Percentiles rank a stretch among this genome's conserved stretches.
These are phyloP conservation scores for Schizopora paradoxa DNA, from an alignment of 1,284 basidiomycete genomes.

Conservation along the genomic window DNA sequence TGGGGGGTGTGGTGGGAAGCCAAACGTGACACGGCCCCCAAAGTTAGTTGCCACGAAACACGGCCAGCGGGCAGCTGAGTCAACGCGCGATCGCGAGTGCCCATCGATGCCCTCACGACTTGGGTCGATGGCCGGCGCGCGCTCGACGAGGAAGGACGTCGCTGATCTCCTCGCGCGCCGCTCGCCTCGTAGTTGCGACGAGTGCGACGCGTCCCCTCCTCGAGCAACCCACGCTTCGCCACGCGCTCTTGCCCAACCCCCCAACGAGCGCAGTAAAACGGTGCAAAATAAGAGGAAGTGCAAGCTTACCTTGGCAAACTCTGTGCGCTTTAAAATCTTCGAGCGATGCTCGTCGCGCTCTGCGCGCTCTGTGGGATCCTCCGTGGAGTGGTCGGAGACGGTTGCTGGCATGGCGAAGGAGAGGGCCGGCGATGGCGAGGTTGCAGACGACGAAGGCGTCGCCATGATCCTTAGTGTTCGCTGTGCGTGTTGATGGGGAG, in stretches of 20 bases:
- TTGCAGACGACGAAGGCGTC: slow-evolving; percentile 69
- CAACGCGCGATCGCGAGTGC: too few relatives aligned
- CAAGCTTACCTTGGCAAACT: slow-evolving; percentile 64
- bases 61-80: too few relatives aligned
- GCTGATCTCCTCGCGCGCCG: too few relatives aligned
- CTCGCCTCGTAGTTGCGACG: too few relatives aligned
- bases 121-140: too few relatives aligned
- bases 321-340: slow-evolving; percentile 69
- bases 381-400: slow-evolving; percentile 30
- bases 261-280: slow-evolving; percentile 26
- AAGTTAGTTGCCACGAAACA: too few relatives aligned
- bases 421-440: slow-evolving; percentile 69
- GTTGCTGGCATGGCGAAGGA: slow-evolving; percentile 47
- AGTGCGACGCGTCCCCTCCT: slow-evolving; percentile 12
- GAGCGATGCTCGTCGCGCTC: slow-evolving; percentile 58
- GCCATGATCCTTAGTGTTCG: slow-evolving; percentile 41
- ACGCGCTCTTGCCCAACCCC: slow-evolving; percentile 36
- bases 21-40: too few relatives aligned
- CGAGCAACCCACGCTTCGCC: slow-evolving; percentile 8
- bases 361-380: slow-evolving; percentile 30
- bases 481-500: too few relatives aligned
- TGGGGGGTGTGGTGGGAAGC: too few relatives aligned
- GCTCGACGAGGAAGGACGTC: too few relatives aligned
- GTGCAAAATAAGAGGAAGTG: slow-evolving; percentile 22
- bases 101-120: too few relatives aligned